Percentiles rank a stretch among this genome's conserved stretches.
phyloP scores from a whole-genome alignment of 179 eudicot genomes.

The Spergularia azorica region DNA sequence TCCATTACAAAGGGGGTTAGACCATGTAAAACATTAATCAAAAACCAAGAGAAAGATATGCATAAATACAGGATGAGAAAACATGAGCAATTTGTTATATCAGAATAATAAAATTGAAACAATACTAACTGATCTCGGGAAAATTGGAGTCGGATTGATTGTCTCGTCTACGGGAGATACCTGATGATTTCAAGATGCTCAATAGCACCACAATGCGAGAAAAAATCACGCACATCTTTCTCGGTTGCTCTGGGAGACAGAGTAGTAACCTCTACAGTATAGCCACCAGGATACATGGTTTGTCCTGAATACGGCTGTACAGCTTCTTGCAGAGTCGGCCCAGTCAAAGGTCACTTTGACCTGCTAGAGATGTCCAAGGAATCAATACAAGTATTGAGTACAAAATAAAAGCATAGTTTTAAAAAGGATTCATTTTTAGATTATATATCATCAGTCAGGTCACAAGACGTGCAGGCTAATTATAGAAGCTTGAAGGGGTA shows the following conservation, averaged over 20 bases:
- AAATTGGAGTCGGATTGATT: not conserved
- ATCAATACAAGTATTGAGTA: not conserved
- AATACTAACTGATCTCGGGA: not conserved
- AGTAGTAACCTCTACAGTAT: conserved; percentile 65
- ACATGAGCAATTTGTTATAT: not conserved
- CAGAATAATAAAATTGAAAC: not conserved
- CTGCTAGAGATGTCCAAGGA: not conserved
- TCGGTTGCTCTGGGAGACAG: conserved; percentile 69
- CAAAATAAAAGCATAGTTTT: not conserved
- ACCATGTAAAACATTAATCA: too few species aligned
- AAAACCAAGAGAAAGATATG: not conserved
- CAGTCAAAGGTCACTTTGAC: conserved; percentile 5
- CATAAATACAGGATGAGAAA: not conserved
- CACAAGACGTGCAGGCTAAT: not conserved
- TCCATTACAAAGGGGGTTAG: not conserved
- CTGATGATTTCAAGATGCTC: conserved; percentile 82
- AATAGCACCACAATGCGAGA: conserved; percentile 69
- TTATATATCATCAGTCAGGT: not conserved
- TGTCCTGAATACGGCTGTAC: conserved; percentile 6
- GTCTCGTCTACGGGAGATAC: conserved; percentile 26
- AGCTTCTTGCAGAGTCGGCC: conserved; percentile 7
- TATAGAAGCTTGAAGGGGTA: not conserved
- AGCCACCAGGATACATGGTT: conserved; percentile 63
- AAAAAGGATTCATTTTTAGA: not conserved
- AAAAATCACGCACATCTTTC: conserved; percentile 73